Conservation (phyloP, 2,329 filamentous ascomycete species). For the Blumeria graminis region DNA sequence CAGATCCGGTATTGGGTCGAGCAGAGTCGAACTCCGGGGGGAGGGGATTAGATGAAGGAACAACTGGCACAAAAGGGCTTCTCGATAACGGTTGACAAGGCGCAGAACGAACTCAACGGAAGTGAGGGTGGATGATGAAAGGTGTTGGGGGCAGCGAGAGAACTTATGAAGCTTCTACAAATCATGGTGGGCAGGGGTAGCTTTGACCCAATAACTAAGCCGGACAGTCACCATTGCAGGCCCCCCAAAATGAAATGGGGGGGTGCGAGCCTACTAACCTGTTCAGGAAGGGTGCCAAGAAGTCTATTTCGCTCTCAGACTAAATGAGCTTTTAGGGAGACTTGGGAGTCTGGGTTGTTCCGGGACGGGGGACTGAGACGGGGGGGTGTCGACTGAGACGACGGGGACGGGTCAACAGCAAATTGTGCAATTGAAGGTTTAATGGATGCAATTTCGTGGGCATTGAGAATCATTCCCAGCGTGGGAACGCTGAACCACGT, state of each 20-base stretch:
- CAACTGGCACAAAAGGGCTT: background rate
- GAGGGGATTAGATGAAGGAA: background rate
- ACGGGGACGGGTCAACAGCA: too few species aligned
- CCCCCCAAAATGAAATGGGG: background rate
- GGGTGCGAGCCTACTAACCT: background rate
- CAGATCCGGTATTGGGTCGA: background rate
- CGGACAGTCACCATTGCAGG: background rate
- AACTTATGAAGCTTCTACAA: background rate
- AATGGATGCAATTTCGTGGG: too few species aligned
- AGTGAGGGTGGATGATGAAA: background rate
- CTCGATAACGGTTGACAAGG: too few species aligned
- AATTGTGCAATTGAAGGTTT: too few species aligned
- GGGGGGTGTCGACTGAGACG: too few species aligned
- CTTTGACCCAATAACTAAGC: background rate
- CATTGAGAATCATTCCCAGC: too few species aligned
- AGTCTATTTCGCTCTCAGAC: constrained; percentile 1
- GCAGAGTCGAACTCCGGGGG: background rate
- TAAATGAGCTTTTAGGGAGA: background rate
- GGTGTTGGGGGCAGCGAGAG: background rate
- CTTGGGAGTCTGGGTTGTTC: too few species aligned
- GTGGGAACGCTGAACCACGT: too few species aligned
- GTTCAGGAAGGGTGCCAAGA: background rate
- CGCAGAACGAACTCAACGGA: background rate
- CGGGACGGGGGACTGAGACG: too few species aligned
- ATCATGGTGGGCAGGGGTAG: background rate